phyloP scores from a whole-genome alignment of 371 early-diverging fungal species.

The Mortierella sp. region DNA sequence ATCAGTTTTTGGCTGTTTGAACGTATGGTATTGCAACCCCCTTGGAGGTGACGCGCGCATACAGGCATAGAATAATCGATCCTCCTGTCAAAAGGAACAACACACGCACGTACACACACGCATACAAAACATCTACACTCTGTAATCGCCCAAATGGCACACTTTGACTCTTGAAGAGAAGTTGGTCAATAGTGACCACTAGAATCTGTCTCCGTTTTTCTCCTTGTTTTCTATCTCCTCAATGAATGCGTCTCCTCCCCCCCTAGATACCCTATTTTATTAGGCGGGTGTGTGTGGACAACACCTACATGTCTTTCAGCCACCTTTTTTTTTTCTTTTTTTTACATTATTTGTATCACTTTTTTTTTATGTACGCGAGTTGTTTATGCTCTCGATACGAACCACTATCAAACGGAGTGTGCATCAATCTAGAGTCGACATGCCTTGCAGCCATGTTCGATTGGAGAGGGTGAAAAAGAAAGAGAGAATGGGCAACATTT shows the following conservation, averaged over 20 bases:
- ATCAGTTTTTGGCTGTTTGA: neutral
- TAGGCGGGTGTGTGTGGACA: neutral
- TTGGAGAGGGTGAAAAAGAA: neutral
- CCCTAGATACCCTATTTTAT: conserved; percentile 10
- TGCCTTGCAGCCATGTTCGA: neutral
- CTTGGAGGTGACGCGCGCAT: neutral
- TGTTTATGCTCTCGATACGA: neutral
- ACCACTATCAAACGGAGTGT: neutral
- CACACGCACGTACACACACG: conserved; percentile 4
- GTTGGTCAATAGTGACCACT: neutral
- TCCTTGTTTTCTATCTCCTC: conserved; percentile 8
- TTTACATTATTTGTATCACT: neutral
- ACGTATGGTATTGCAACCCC: neutral
- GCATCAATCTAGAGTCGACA: neutral
- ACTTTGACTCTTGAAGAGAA: neutral
- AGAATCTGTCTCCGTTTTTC: conserved; percentile 1
- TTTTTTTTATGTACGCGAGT: neutral
- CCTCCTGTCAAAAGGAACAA: conserved; percentile 2
- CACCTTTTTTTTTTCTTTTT: too few species aligned
- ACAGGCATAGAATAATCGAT: neutral
- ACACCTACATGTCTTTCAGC: conserved; percentile 1
- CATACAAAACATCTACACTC: neutral
- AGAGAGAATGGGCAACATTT: neutral
- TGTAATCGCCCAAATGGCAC: neutral
- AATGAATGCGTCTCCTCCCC: neutral